Percentiles rank a stretch among this genome's conserved stretches.
Conservation (phyloP, 441 rosid species). For the Eutrema salsugineum region DNA sequence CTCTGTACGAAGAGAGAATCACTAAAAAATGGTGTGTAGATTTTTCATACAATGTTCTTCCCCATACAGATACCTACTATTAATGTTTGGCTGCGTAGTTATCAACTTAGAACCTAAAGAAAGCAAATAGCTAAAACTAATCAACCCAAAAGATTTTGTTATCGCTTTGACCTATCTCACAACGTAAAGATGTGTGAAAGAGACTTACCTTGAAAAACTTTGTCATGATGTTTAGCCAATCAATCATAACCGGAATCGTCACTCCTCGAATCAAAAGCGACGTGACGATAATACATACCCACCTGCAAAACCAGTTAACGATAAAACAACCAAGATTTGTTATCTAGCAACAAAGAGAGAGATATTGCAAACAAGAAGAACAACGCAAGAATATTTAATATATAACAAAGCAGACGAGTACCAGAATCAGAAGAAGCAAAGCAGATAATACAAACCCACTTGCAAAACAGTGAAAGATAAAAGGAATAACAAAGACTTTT, state of each 20-base stretch:
- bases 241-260: slow-evolving; percentile 5
- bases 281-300: slow-evolving; percentile 16
- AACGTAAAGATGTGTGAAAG: background rate
- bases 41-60: background rate
- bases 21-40: background rate
- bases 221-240: background rate
- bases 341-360: background rate
- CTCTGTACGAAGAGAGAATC: background rate
- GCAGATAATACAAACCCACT: no score
- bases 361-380: no score
- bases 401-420: background rate
- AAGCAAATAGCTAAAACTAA: background rate
- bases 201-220: background rate
- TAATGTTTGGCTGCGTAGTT: background rate
- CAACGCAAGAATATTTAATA: background rate
- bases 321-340: background rate
- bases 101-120: background rate
- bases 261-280: slow-evolving; percentile 14
- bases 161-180: background rate
- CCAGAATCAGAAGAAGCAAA: no score
- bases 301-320: background rate
- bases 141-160: background rate
- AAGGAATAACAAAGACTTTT: no score
- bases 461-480: no score
- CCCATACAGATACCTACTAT: no score